Evolutionary conservation across 331 rosid genomes (phyloP).

Genomic region (Erythrophleum ivorense): DNA sequence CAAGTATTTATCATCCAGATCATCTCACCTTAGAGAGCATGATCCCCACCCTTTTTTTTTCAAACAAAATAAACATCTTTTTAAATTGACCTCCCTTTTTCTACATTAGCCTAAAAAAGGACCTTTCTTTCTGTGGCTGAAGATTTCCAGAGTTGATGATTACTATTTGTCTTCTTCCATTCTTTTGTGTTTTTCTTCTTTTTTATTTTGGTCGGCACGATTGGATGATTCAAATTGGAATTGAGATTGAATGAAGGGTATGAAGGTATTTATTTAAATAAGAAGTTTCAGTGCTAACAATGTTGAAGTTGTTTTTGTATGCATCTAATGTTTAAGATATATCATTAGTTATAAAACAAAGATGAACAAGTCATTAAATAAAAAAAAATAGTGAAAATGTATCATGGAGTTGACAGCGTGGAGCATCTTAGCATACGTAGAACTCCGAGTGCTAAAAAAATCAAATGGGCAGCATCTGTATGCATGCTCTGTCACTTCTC

Average conservation of each 20-base stretch:
- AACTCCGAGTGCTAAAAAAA: neutral
- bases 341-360: neutral
- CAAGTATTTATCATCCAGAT: conserved; percentile 2
- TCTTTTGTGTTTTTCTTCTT: neutral
- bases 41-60: too few relatives aligned
- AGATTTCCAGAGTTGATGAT: neutral
- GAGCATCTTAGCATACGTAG: neutral
- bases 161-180: neutral
- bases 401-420: conserved; percentile 6
- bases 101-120: neutral
- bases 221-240: neutral
- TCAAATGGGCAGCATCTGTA: too few relatives aligned
- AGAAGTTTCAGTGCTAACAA: too few relatives aligned
- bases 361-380: neutral
- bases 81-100: neutral
- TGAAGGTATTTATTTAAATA: too few relatives aligned
- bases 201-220: neutral
- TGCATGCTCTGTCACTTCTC: neutral
- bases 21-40: neutral
- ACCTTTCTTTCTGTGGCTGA: neutral
- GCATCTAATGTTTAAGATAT: too few relatives aligned
- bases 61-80: neutral
- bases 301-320: too few relatives aligned
- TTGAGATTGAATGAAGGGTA: neutral
- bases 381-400: neutral